Percentiles rank a stretch among this genome's conserved stretches.
phyloP scores from a whole-genome alignment of 805 yeast genomes.

The Limtongozyma cylindracea region DNA sequence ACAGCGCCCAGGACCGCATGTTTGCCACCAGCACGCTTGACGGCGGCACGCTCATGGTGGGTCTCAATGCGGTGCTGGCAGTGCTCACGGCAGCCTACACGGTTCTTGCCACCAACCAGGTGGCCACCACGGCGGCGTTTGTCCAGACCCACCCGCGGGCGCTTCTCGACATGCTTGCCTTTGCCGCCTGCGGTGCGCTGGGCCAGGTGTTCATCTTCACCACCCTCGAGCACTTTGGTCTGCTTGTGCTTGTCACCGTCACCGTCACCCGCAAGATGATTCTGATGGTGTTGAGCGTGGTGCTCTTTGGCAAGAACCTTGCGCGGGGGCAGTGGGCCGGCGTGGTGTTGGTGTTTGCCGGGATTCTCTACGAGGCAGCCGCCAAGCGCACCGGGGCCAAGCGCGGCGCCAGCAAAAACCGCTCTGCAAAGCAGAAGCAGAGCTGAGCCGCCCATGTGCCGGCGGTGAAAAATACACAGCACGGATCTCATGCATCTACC shows the following conservation, averaged over 20 bases:
- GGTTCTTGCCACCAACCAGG: slow-evolving; percentile 17
- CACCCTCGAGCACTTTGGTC: slow-evolving; percentile 66
- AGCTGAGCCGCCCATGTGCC: too few species aligned
- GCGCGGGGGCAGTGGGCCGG: slow-evolving; percentile 52
- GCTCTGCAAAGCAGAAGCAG: too few species aligned
- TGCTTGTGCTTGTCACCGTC: slow-evolving; percentile 67
- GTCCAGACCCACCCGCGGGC: slow-evolving; percentile 24
- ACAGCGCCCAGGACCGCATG: slow-evolving; percentile 78
- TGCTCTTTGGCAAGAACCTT: slow-evolving; percentile 64
- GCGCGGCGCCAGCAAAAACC: too few species aligned
- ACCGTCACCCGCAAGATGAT: slow-evolving; percentile 94
- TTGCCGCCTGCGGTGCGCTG: slow-evolving; percentile 60
- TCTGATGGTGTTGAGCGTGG: slow-evolving; percentile 76
- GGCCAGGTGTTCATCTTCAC: slow-evolving; percentile 90
- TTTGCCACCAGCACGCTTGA: slow-evolving; percentile 21
- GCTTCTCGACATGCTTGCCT: slow-evolving; percentile 29
- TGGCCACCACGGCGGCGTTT: slow-evolving; percentile 21
- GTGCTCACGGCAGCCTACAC: slow-evolving; percentile 24
- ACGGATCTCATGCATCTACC: too few species aligned
- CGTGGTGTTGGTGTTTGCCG: slow-evolving; percentile 55
- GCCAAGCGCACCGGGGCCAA: too few species aligned
- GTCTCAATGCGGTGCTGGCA: slow-evolving; percentile 20
- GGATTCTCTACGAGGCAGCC: slow-evolving; percentile 42
- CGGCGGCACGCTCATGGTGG: slow-evolving; percentile 77
- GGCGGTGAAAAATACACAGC: too few species aligned